Evolutionary conservation across 2,329 filamentous ascomycete genomes (phyloP), one percentile per base, ranked within the genome.

Genomic region (Colletotrichum ledebouriae): DNA sequence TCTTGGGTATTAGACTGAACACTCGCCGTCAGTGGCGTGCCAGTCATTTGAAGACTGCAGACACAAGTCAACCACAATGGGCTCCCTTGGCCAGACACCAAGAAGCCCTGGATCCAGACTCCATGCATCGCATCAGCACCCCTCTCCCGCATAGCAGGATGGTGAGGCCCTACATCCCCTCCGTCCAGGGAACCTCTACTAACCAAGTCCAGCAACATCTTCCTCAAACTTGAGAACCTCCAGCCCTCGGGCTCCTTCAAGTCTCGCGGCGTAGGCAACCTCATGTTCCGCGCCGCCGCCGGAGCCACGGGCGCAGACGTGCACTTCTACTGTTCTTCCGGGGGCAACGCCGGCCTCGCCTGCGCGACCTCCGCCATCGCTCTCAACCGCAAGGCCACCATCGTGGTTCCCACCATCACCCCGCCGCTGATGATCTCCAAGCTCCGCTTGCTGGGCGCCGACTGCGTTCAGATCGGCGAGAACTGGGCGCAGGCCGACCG

Each of bases 181-280:
- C 63, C 74, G 63, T 73, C 73, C 44, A 4, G 25, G 25, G n/a
- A 20, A 56, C 17, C 53, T 33, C 37, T 52, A 59, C 70, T 66
- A 61, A 67, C 25, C 44, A 3, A 33, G 10, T 42, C n/a, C 69
- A 86, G 92, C 82, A 90, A 92, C 81, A 88, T 97, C 78, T 93
- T 92, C 78, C 89, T 97, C 75, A 97, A 97, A 79, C 87, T 96
- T 70, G 93, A 97, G 74, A 93, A 92, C 76, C 87, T 94, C 62
- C 94, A 97, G 76, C 94, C 93, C 4, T 92, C 91, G 22, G 92
- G 92, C 71, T 94, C 92, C 44, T 97, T 97, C 88, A 96, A 97
- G 79, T 94, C 92, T 53, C 86, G 89, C 72, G 92, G 91, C 34
- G 88, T 95, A 70, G 92, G 92, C 57, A 87, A 92, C 78, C 86